These are phyloP conservation scores for Neophaeococcomyces mojaviensis DNA, from an alignment of 2,329 filamentous ascomycete species.

Conservation along the genomic window DNA sequence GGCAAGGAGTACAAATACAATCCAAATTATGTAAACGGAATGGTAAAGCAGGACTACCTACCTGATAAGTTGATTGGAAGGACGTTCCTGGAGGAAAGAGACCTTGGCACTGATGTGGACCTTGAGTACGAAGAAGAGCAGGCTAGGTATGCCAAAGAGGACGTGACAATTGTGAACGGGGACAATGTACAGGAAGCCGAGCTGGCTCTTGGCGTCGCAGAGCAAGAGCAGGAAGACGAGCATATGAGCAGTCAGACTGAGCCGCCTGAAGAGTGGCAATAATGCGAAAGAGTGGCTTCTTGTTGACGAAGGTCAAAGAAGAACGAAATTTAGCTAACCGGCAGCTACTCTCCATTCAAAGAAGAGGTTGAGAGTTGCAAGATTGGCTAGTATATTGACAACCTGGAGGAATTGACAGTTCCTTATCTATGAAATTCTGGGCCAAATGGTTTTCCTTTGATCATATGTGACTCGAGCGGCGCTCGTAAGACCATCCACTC, in stretches of 20 bases:
- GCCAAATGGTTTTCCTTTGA: too few species aligned
- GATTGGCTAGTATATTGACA: too few species aligned
- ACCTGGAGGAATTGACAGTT: too few species aligned
- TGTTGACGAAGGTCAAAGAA: too few species aligned
- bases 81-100: slow-evolving; percentile 34
- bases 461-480: too few species aligned
- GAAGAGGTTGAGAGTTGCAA: too few species aligned
- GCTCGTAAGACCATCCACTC: too few species aligned
- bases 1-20: slow-evolving; percentile 95
- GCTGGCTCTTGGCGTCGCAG: neutral
- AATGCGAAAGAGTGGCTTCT: neutral
- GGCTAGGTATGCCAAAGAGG: neutral
- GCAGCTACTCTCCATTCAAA: too few species aligned
- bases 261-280: slow-evolving; percentile 8
- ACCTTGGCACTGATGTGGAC: slow-evolving; percentile 14
- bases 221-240: slow-evolving; percentile 27
- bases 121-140: slow-evolving; percentile 25
- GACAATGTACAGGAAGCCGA: neutral
- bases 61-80: slow-evolving; percentile 66
- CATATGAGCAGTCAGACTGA: slow-evolving; percentile 23
- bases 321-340: too few species aligned
- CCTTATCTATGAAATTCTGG: too few species aligned
- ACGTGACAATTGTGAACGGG: neutral
- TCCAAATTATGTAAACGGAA: slow-evolving; percentile 76
- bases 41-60: slow-evolving; percentile 82